Evolutionary conservation across 2,329 filamentous ascomycete species (phyloP).

Genomic region (Colletotrichum tanaceti): DNA sequence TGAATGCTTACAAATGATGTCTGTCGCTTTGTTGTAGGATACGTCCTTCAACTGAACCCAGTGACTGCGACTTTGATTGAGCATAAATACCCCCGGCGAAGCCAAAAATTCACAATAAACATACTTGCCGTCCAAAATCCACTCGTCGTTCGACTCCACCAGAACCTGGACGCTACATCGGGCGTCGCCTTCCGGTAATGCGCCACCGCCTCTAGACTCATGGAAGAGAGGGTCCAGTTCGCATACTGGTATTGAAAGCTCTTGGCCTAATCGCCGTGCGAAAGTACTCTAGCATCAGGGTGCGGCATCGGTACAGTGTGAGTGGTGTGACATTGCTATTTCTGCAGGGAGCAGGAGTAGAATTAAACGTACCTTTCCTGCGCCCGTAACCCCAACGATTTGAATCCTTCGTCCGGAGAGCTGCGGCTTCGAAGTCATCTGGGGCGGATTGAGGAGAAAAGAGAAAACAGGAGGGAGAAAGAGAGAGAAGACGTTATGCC

Average conservation of each 20-base stretch:
- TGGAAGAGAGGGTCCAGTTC: constrained; percentile 5
- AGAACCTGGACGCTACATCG: background rate
- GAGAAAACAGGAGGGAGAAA: no score
- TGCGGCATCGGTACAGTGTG: constrained; percentile 4
- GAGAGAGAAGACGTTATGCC: no score
- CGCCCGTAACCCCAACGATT: constrained; percentile 4
- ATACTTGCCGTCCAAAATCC: constrained; percentile 10
- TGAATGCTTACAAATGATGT: constrained; percentile 10
- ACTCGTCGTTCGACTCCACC: constrained; percentile 9
- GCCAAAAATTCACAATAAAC: background rate
- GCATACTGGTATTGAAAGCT: constrained; percentile 13
- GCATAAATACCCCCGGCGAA: constrained; percentile 1
- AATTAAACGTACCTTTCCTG: constrained; percentile 6
- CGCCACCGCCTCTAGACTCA: constrained; percentile 2
- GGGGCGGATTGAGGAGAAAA: background rate
- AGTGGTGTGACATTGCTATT: background rate
- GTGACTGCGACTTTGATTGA: background rate
- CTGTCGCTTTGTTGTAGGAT: constrained; percentile 8
- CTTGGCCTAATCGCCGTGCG: constrained; percentile 10
- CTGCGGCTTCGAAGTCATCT: constrained; percentile 1
- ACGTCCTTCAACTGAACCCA: constrained; percentile 4
- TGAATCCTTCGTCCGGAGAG: constrained; percentile 2
- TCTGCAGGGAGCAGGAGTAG: constrained; percentile 4
- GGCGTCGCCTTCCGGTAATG: constrained; percentile 5
- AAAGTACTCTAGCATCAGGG: constrained; percentile 8